Evolutionary conservation across 768 basidiomycete genomes (phyloP).

Genomic region (Lactarius sp.): DNA sequence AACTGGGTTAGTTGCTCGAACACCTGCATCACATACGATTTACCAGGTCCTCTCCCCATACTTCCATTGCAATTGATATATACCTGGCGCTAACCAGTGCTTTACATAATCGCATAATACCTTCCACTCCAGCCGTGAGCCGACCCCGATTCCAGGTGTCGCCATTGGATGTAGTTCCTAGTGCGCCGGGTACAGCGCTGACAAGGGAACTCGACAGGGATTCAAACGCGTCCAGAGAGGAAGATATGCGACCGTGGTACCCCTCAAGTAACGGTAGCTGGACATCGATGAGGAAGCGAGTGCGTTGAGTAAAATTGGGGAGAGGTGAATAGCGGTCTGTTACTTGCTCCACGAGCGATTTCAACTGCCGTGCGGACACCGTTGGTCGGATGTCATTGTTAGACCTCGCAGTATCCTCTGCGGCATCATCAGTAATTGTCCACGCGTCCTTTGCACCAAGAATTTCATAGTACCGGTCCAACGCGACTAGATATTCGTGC

Average conservation of each 20-base stretch:
- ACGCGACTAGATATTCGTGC: constrained; percentile 54
- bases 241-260: constrained; percentile 72
- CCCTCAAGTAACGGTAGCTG: constrained; percentile 80
- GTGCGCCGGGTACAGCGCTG: constrained; percentile 87
- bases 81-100: constrained; percentile 79
- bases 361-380: constrained; percentile 76
- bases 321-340: constrained; percentile 92
- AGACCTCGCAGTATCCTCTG: constrained; percentile 12
- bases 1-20: background rate
- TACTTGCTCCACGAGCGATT: constrained; percentile 85
- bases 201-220: constrained; percentile 82
- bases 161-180: constrained; percentile 47
- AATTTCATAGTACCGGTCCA: constrained; percentile 81
- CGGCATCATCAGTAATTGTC: constrained; percentile 68
- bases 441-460: constrained; percentile 82
- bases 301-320: constrained; percentile 69
- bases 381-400: constrained; percentile 57
- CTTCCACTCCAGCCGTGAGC: constrained; percentile 79
- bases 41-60: constrained; percentile 90
- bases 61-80: constrained; percentile 60
- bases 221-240: constrained; percentile 92
- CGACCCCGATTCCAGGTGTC: constrained; percentile 41
- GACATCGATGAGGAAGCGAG: constrained; percentile 76
- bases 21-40: constrained; percentile 8
- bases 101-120: constrained; percentile 78